Base-by-base conservation (phyloP, 1,284 basidiomycete species). In the Sanghuangporus sanghuang region DNA sequence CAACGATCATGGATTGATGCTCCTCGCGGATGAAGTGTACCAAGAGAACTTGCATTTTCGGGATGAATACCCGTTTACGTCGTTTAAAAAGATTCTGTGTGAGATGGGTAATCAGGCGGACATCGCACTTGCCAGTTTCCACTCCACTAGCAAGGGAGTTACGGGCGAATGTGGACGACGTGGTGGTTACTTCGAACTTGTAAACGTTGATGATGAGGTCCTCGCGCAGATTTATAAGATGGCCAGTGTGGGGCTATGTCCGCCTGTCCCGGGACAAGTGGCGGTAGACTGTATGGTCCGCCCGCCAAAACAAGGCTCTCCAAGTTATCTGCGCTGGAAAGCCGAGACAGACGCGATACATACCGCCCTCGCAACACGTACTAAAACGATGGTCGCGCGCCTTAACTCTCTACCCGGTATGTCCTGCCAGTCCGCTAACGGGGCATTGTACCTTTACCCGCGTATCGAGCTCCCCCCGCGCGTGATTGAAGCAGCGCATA, bases 11-110 rank as follows among this genome's bases (percentile, higher is more conserved):
- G 79, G 80, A n/a, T 85, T 98, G 63, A 87, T 96, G 16, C 84
- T 98, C 53, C 84, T 97, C 67, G 95, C 95, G 0, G 95, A 98
- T 74, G 95, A 98, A 75, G 95, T 98, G 9, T 97, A 98, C 81
- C 95, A 98, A 75, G 80, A 80, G 69, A 98, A 98, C 79, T 84
- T 97, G 56, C 96, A 96, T 77, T 79, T 83, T 59, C 79, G 77
- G 49, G 71, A 76, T 6, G 77, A 78, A 0, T 85, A 90, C 73
- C 85, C 92, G 0, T 98, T 98, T 81, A 85, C 87, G 59, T 95
- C 92, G 7, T 97, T 98, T 85, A 97, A 97, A 75, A 89, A 94
- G 76, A 81, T 93, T 62, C 83, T 96, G 2, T 78, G 81, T 52
- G 78, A 83, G 64, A 76, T 87, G 64, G 35, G 32, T n/a, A 16